Conservation (phyloP, 148 eudicot genomes). For the Rhododendron simsii region DNA sequence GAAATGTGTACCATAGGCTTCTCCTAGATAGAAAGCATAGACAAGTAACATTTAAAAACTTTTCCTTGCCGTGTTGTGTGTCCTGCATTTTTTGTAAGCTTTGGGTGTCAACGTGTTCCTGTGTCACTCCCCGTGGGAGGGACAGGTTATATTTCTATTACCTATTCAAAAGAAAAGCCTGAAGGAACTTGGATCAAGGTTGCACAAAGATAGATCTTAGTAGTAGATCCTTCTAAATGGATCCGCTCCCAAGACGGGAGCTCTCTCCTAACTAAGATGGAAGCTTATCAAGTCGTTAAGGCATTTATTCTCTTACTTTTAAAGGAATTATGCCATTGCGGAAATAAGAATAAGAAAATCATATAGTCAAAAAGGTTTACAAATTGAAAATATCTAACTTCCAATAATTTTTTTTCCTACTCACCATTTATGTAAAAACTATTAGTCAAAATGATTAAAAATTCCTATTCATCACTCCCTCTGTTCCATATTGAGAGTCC, state of each 20-base stretch:
- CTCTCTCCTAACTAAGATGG: no score
- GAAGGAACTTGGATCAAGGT: background rate
- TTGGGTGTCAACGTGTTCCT: background rate
- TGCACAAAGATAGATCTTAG: background rate
- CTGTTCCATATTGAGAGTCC: no score
- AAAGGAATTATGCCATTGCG: background rate
- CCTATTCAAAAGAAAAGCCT: background rate
- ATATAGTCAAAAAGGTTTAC: background rate
- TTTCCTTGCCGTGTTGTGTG: background rate
- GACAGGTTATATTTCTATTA: background rate
- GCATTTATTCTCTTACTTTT: background rate
- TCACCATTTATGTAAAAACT: no score
- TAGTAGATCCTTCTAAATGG: no score
- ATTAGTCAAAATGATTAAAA: no score
- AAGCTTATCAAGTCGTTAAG: no score
- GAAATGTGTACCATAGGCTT: no score
- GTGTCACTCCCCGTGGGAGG: background rate
- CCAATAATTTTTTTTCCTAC: no score
- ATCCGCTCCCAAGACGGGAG: no score
- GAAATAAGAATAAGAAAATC: background rate
- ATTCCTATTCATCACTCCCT: no score
- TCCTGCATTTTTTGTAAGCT: background rate
- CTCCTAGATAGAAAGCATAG: background rate
- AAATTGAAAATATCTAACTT: no score
- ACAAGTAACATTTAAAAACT: background rate